These are phyloP conservation scores for Punica granatum DNA, from an alignment of 345 rosid species.

Conservation along the genomic window DNA sequence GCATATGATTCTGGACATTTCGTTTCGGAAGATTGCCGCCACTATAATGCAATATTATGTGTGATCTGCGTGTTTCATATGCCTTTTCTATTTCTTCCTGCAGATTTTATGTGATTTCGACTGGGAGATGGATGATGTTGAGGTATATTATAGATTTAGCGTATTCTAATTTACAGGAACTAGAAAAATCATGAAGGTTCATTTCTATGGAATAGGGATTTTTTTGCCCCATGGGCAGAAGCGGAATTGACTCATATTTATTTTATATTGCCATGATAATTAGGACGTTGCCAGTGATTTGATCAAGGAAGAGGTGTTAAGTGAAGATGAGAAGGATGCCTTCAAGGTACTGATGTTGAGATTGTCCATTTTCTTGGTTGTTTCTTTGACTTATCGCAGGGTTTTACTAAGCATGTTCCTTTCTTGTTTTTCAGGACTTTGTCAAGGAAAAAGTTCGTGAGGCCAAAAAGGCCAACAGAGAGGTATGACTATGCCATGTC, in stretches of 20 bases:
- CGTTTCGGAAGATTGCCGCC: not conserved
- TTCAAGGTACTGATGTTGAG: slow-evolving; percentile 45
- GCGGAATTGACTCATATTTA: not conserved
- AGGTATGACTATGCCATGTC: slow-evolving; percentile 39
- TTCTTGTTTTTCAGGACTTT: slow-evolving; percentile 45
- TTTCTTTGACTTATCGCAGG: not conserved
- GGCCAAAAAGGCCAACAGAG: slow-evolving; percentile 78
- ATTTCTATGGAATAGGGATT: not conserved
- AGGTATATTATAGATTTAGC: slow-evolving; percentile 33
- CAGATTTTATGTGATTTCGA: slow-evolving; percentile 94
- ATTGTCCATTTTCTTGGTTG: not conserved
- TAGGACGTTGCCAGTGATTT: slow-evolving; percentile 68
- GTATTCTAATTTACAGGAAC: not conserved
- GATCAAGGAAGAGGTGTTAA: slow-evolving; percentile 54
- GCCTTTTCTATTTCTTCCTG: slow-evolving; percentile 20
- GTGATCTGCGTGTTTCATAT: not conserved
- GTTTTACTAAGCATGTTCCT: not conserved
- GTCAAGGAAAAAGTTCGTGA: slow-evolving; percentile 76
- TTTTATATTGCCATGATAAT: not conserved
- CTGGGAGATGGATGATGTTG: slow-evolving; percentile 84
- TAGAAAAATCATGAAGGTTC: not conserved
- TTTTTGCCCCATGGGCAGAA: not conserved
- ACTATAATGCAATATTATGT: not conserved
- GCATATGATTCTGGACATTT: not conserved
- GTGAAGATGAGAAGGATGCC: slow-evolving; percentile 78